Evolutionary conservation across 2,329 filamentous ascomycete genomes (phyloP).

Genomic region (Aurifilum marmelostoma): DNA sequence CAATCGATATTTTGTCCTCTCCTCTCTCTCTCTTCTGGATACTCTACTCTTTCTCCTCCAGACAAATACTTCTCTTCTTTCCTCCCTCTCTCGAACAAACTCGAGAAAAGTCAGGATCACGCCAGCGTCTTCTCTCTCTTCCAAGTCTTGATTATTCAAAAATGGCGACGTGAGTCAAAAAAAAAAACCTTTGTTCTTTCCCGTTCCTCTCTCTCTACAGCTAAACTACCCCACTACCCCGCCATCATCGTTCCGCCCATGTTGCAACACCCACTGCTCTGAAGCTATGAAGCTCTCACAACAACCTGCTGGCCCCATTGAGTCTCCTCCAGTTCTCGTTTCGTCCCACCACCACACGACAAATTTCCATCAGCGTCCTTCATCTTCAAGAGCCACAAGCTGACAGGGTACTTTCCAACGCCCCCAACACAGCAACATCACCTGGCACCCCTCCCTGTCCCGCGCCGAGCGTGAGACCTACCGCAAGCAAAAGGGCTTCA

Average conservation of each 20-base stretch:
- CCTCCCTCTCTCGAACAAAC: not conserved
- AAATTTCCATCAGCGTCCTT: too few species aligned
- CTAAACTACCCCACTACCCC: constrained; percentile 33
- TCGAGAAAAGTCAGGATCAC: not conserved
- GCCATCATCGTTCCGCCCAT: constrained; percentile 30
- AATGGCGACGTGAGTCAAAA: constrained; percentile 34
- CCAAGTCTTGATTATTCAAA: constrained; percentile 12
- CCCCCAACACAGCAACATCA: constrained; percentile 77
- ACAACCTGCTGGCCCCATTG: not conserved
- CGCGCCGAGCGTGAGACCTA: constrained; percentile 73
- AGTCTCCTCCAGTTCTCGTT: not conserved
- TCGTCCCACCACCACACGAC: not conserved
- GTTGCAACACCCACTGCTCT: not conserved
- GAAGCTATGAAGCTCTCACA: constrained; percentile 18
- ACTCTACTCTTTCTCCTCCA: constrained; percentile 1
- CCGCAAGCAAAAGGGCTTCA: constrained; percentile 86
- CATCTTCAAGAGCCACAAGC: not conserved
- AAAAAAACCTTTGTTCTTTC: not conserved
- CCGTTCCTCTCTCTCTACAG: constrained; percentile 4
- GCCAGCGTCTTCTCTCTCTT: not conserved
- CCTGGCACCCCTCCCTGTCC: constrained; percentile 83
- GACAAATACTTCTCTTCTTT: not conserved
- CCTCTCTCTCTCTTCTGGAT: not conserved
- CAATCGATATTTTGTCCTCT: constrained; percentile 26
- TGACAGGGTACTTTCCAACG: constrained; percentile 21